Evolutionary conservation across 495 filamentous ascomycete species (phyloP).

Genomic region (Tricharina praecox): DNA sequence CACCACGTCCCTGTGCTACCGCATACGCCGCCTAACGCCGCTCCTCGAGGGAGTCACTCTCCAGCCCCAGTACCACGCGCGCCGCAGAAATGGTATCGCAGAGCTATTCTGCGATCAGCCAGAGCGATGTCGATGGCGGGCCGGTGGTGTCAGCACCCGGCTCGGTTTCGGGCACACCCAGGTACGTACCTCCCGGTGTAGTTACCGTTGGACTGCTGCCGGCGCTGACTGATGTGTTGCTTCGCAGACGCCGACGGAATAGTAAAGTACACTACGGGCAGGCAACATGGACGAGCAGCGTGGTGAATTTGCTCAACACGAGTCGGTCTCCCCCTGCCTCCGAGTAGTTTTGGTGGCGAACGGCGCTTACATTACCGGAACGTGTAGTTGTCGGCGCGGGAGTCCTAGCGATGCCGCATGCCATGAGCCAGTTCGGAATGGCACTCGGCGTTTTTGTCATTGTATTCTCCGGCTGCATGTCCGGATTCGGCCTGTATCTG

Average conservation of each 20-base stretch:
- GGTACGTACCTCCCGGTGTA: background rate
- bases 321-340: conserved; percentile 39
- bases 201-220: too few relatives aligned
- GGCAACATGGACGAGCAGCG: conserved; percentile 77
- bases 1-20: too few relatives aligned
- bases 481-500: conserved; percentile 86
- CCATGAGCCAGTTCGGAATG: conserved; percentile 83
- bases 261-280: conserved; percentile 31
- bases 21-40: too few relatives aligned
- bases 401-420: conserved; percentile 83
- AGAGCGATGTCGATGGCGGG: conserved; percentile 11
- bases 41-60: too few relatives aligned
- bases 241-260: conserved; percentile 15
- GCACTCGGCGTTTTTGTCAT: conserved; percentile 67
- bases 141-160: conserved; percentile 4
- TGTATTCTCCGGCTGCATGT: conserved; percentile 72
- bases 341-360: too few relatives aligned
- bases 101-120: conserved; percentile 23
- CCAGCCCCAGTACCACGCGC: too few relatives aligned
- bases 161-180: conserved; percentile 4
- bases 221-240: too few relatives aligned
- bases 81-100: conserved; percentile 9
- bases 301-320: conserved; percentile 90
- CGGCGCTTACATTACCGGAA: conserved; percentile 9
- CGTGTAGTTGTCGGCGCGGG: conserved; percentile 77